Conservation (phyloP, 352 stramenopile species). For the Pythium dissimile region DNA sequence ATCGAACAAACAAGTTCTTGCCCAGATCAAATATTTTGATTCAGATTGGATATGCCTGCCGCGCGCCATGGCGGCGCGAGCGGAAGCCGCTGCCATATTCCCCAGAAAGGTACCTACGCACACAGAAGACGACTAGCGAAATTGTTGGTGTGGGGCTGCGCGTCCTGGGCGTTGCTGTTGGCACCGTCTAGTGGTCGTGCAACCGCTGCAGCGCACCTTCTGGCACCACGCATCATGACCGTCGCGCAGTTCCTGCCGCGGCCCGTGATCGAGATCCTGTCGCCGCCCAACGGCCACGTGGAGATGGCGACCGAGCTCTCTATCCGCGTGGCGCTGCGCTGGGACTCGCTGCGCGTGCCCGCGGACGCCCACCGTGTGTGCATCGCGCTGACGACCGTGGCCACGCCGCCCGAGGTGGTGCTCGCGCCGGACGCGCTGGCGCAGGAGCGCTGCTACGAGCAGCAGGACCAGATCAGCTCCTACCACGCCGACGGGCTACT, state of each 20-base stretch:
- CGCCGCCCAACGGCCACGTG: conserved; percentile 47
- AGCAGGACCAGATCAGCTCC: conserved; percentile 40
- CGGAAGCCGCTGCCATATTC: no score
- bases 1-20: conserved; percentile 14
- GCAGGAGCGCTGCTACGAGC: conserved; percentile 59
- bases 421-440: conserved; percentile 27
- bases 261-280: conserved; percentile 48
- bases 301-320: conserved; percentile 40
- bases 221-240: background rate
- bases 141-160: no score
- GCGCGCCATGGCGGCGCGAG: no score
- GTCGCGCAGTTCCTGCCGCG: background rate
- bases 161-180: background rate
- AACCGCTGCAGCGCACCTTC: background rate
- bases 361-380: conserved; percentile 42
- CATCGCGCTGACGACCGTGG: conserved; percentile 49
- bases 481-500: conserved; percentile 60
- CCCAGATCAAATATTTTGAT: background rate
- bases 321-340: conserved; percentile 50
- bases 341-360: conserved; percentile 26
- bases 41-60: background rate
- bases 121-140: no score
- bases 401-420: conserved; percentile 35
- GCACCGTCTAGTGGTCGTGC: no score
- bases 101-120: no score